Percentiles rank a stretch among this genome's conserved stretches.
These are phyloP conservation scores for Gossypium sturtianum DNA, from an alignment of 345 rosid genomes.

Conservation along the genomic window DNA sequence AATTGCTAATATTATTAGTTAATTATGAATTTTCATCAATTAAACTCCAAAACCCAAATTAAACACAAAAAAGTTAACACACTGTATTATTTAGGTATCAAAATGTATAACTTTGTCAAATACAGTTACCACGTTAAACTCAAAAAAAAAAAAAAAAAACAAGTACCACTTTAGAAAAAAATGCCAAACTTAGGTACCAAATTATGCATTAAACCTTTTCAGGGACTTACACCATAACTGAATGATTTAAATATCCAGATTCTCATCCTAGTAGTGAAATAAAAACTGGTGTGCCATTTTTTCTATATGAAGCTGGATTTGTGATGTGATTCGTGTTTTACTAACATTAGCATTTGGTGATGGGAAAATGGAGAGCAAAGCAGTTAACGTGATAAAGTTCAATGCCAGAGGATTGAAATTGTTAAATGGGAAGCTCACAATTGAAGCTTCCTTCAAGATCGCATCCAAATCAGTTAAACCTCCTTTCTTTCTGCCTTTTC, in stretches of 20 bases:
- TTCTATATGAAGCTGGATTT: not conserved
- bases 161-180: too few relatives aligned
- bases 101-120: too few relatives aligned
- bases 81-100: too few relatives aligned
- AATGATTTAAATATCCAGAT: not conserved
- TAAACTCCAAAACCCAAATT: too few relatives aligned
- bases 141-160: too few relatives aligned
- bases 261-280: not conserved
- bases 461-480: conserved; percentile 55
- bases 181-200: too few relatives aligned
- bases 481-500: not conserved
- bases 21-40: too few relatives aligned
- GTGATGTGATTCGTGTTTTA: not conserved
- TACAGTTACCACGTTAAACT: too few relatives aligned
- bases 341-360: conserved; percentile 22
- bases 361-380: conserved; percentile 71
- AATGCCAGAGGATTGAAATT: conserved; percentile 67
- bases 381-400: conserved; percentile 81
- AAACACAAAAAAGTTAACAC: too few relatives aligned
- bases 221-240: not conserved
- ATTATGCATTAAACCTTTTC: not conserved
- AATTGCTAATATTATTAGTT: too few relatives aligned
- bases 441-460: conserved; percentile 67
- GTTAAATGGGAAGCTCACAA: conserved; percentile 65
- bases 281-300: not conserved